Conservation (phyloP, 371 early-diverging fungal species). For the Mucor saturninus region DNA sequence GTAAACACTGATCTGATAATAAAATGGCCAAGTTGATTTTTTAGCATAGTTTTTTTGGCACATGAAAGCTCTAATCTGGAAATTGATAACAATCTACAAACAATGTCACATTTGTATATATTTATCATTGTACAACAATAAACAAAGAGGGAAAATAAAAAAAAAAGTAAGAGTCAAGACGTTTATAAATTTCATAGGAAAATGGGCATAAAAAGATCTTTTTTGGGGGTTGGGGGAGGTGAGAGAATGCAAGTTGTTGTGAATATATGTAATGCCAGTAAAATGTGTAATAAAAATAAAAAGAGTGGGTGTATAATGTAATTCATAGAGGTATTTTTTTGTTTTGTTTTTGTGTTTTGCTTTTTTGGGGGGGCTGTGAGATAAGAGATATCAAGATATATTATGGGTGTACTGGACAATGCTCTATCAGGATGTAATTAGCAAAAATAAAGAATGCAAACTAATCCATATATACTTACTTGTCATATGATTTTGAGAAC, state of each 20-base stretch:
- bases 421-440: conserved; percentile 19
- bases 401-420: conserved; percentile 43
- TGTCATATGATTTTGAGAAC: conserved; percentile 43
- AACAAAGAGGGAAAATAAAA: not conserved
- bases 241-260: no score
- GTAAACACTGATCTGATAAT: no score
- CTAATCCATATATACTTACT: conserved; percentile 27
- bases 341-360: not conserved
- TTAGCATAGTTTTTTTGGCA: not conserved
- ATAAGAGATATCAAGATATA: not conserved
- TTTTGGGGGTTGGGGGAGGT: not conserved
- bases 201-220: not conserved
- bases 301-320: no score
- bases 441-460: not conserved
- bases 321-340: not conserved
- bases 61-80: not conserved
- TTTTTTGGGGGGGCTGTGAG: not conserved
- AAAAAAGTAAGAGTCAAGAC: not conserved
- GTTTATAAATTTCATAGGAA: conserved; percentile 1
- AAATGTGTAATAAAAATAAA: no score
- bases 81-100: conserved; percentile 8
- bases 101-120: conserved; percentile 7
- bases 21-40: no score
- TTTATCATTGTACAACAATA: conserved; percentile 6
- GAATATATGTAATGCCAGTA: no score